Conservation (phyloP, 768 basidiomycete species). For the Collybiopsis luxurians region DNA sequence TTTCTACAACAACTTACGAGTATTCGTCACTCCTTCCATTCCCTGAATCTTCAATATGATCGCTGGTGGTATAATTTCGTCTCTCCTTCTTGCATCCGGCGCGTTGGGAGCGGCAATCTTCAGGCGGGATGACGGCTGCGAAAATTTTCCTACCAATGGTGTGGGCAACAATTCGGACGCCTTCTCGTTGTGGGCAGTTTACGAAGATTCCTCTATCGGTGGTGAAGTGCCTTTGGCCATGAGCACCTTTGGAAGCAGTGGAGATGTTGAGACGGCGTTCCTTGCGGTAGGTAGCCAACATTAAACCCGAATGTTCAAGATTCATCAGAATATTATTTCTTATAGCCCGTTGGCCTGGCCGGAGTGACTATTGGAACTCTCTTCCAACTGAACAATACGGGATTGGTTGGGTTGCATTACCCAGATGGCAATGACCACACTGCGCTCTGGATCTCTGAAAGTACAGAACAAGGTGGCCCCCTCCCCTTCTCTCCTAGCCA, state of each 20-base stretch:
- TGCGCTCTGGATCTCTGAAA: neutral
- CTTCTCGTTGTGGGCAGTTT: neutral
- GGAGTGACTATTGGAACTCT: neutral
- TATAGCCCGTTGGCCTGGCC: neutral
- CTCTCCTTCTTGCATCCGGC: neutral
- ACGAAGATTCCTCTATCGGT: neutral
- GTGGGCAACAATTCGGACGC: neutral
- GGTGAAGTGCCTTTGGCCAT: conserved; percentile 3
- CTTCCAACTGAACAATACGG: conserved; percentile 2
- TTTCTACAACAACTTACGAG: neutral
- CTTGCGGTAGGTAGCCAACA: neutral
- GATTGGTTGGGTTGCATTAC: neutral
- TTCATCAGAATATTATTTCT: no score
- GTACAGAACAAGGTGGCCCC: neutral
- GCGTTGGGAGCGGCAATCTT: neutral
- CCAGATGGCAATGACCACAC: neutral
- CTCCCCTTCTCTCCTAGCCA: neutral
- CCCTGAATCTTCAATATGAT: neutral
- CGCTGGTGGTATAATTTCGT: neutral
- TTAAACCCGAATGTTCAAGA: neutral
- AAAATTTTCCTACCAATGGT: neutral
- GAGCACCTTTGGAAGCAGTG: conserved; percentile 1
- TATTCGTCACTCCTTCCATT: neutral
- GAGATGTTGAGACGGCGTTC: neutral
- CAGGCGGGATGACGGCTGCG: neutral